Evolutionary conservation across 2,329 filamentous ascomycete genomes (phyloP), one percentile per base, ranked within the genome.

Genomic region (Dothideomycetidae sp.): DNA sequence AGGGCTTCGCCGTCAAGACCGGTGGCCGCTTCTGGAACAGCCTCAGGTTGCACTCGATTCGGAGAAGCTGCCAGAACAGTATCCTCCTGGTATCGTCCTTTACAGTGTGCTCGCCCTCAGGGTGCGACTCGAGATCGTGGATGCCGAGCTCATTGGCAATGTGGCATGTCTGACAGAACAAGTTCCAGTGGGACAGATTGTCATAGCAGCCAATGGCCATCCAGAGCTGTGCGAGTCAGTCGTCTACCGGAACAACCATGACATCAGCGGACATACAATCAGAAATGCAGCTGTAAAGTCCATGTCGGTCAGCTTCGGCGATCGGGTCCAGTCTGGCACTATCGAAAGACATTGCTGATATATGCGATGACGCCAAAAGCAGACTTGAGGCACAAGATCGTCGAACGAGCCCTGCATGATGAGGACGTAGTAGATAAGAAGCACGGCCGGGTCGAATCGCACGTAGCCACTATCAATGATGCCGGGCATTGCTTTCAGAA

Each of bases 11-110:
- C 2, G 36, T 38, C 10, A 38, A n/a, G 18, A 38, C 26, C 12
- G 36, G 28, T n/a, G 36, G 36, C 16, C 26, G 31, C 4, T 23
- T 12, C 16, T 19, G 33, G 29, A 38, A 38, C 16, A 32, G n/a
- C 10, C 36, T 29, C 13, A 38, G 33, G 14, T 17, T 15, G 18
- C 36, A 38, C 21, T 38, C 36, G 2, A 29, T 21, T 29, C 30
- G 31, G 5, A 38, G 29, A 19, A 38, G 29, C 10, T 32, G 29
- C 36, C 36, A 38, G 29, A 38, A 32, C 29, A 38, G 17, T 29
- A 38, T 14, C 5, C 36, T 15, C 15, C 31, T 31, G 11, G 21
- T 21, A 10, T 38, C 36, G n/a, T 29, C 36, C 10, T 38, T 29
- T 3, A 29, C 10, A 11, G 16, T 26, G 21, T 26, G 7, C 9